Percentiles rank a stretch among this genome's conserved stretches.
Conservation (phyloP, 2,329 filamentous ascomycete genomes). For the Sarocladiaceae sp. region DNA sequence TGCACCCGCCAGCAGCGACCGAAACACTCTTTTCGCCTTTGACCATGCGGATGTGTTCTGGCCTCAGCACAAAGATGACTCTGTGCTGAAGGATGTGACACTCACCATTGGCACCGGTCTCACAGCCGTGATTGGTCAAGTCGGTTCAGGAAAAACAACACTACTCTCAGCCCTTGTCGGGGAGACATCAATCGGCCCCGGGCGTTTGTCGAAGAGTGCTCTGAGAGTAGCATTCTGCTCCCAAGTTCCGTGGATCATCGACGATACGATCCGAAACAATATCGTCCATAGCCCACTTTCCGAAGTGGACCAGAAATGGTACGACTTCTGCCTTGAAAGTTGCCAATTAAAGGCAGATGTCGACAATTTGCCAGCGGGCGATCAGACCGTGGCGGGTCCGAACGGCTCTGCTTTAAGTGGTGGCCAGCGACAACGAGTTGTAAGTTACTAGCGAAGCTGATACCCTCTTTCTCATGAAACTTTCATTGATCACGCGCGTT, state of each 20-base stretch:
- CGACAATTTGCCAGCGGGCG: constrained; percentile 23
- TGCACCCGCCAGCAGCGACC: too few species aligned
- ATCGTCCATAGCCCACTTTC: constrained; percentile 19
- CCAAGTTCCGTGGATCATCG: constrained; percentile 15
- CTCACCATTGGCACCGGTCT: too few species aligned
- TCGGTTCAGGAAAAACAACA: too few species aligned
- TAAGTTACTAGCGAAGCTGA: constrained; percentile 22
- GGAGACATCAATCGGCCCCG: too few species aligned
- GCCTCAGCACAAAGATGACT: too few species aligned
- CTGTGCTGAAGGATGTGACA: too few species aligned
- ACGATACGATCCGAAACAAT: constrained; percentile 20
- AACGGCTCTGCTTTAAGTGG: constrained; percentile 38
- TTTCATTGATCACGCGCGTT: background rate
- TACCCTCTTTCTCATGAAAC: background rate
- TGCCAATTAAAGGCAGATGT: constrained; percentile 33
- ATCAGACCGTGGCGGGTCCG: constrained; percentile 34
- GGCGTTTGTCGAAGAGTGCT: too few species aligned
- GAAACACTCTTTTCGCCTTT: too few species aligned
- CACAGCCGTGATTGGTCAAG: too few species aligned
- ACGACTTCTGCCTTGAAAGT: constrained; percentile 23
- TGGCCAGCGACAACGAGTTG: constrained; percentile 38
- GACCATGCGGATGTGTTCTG: too few species aligned
- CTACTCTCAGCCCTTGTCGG: too few species aligned
- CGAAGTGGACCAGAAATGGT: constrained; percentile 26
- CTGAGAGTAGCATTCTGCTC: constrained; percentile 8